A percentile compares a stretch with the other conserved stretches of the same genome.
phyloP scores from a whole-genome alignment of 345 rosid species.

The Syzygium jambos region DNA sequence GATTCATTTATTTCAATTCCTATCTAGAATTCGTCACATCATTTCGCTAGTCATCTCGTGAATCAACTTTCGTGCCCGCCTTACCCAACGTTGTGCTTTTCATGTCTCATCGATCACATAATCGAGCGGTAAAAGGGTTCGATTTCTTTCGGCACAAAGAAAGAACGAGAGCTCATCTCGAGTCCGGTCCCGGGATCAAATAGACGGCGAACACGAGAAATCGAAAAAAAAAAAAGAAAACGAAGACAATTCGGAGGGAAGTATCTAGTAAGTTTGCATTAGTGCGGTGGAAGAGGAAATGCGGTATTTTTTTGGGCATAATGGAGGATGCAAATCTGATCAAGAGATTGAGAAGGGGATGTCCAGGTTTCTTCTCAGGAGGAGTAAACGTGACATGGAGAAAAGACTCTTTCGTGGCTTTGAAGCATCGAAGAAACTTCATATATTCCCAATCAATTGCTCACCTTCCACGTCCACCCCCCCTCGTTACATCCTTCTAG shows the following conservation, averaged over 20 bases:
- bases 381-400: background rate
- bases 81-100: background rate
- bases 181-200: background rate
- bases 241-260: too few species aligned
- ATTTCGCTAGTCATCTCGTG: background rate
- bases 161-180: background rate
- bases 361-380: background rate
- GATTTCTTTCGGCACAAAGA: background rate
- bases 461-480: background rate
- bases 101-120: background rate
- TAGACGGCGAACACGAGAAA: background rate
- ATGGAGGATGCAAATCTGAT: background rate
- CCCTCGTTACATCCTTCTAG: background rate
- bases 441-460: background rate
- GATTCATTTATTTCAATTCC: background rate
- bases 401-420: background rate
- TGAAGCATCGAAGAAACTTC: background rate
- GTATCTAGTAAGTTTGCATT: background rate
- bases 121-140: background rate
- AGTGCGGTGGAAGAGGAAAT: background rate
- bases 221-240: background rate
- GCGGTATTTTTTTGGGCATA: background rate
- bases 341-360: background rate
- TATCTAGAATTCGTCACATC: background rate
- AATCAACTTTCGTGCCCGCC: rapidly evolving